Percentiles rank a stretch among this genome's conserved stretches.
These are phyloP conservation scores for Jackrogersella minutella DNA, from an alignment of 495 filamentous ascomycete species.

Conservation along the genomic window DNA sequence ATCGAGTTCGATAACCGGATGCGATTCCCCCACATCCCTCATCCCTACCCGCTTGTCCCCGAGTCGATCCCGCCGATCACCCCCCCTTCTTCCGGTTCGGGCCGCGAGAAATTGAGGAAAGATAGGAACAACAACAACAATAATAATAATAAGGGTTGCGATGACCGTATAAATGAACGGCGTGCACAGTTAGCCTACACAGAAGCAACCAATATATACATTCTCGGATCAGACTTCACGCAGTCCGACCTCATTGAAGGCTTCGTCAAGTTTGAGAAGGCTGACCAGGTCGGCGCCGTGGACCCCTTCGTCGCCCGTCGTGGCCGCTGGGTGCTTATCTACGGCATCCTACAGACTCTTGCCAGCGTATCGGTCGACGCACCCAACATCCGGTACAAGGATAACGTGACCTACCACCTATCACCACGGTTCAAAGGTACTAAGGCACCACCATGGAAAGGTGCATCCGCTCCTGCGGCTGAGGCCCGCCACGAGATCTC, in stretches of 20 bases:
- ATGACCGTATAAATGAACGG: constrained; percentile 49
- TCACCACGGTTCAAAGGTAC: constrained; percentile 64
- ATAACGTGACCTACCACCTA: constrained; percentile 71
- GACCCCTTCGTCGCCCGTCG: constrained; percentile 67
- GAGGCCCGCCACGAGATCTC: constrained; percentile 65
- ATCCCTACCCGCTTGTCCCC: constrained; percentile 73
- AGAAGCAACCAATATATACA: constrained; percentile 73
- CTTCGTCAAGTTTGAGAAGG: constrained; percentile 71
- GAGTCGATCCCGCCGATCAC: constrained; percentile 52
- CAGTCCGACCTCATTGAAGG: constrained; percentile 66
- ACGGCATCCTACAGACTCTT: constrained; percentile 73
- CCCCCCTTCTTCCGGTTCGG: constrained; percentile 15
- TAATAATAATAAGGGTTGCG: constrained; percentile 33
- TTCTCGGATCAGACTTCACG: constrained; percentile 61
- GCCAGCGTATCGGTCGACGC: constrained; percentile 73
- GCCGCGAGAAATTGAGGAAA: constrained; percentile 47
- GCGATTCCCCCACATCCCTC: constrained; percentile 70
- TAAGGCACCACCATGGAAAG: constrained; percentile 66
- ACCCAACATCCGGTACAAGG: constrained; percentile 64
- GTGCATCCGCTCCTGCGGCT: constrained; percentile 42
- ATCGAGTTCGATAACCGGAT: constrained; percentile 71
- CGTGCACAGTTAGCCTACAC: constrained; percentile 68
- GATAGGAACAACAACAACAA: constrained; percentile 41
- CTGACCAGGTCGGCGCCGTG: constrained; percentile 55
- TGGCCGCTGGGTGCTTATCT: constrained; percentile 77